These are phyloP conservation scores for Lipomyces starkeyi DNA, from an alignment of 805 yeast genomes.

Conservation along the genomic window DNA sequence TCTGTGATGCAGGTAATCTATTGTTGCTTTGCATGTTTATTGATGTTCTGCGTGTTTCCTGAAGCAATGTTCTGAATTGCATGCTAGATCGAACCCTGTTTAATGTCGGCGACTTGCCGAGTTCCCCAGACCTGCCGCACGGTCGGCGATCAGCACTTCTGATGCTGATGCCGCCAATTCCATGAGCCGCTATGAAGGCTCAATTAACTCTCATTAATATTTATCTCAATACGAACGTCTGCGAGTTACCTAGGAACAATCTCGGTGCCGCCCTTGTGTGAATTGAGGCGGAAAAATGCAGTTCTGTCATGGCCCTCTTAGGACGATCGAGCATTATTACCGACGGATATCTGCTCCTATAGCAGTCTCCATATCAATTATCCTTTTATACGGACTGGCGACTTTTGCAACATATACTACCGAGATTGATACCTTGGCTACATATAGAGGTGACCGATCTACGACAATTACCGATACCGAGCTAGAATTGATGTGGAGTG, in stretches of 20 bases:
- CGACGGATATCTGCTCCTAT: background rate
- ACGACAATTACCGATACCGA: background rate
- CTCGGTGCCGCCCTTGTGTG: background rate
- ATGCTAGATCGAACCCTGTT: no score
- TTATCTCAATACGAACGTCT: background rate
- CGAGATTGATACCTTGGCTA: background rate
- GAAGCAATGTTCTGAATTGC: no score
- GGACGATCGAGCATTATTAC: background rate
- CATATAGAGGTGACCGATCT: background rate
- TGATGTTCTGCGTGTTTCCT: no score
- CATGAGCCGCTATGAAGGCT: background rate
- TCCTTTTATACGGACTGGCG: background rate
- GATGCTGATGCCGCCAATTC: no score
- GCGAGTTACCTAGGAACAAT: background rate
- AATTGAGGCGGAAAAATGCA: background rate
- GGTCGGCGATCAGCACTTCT: no score
- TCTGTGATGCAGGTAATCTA: no score
- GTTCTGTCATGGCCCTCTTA: background rate
- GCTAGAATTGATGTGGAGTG: conserved; percentile 60
- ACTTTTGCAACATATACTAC: background rate
- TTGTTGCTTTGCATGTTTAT: no score
- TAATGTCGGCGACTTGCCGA: no score
- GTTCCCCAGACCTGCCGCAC: no score
- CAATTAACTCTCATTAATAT: background rate
- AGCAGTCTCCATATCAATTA: background rate